Percentiles rank a stretch among this genome's conserved stretches.
phyloP scores from a whole-genome alignment of 1,284 basidiomycete species.

The Microbotryum silenes-acaulis region DNA sequence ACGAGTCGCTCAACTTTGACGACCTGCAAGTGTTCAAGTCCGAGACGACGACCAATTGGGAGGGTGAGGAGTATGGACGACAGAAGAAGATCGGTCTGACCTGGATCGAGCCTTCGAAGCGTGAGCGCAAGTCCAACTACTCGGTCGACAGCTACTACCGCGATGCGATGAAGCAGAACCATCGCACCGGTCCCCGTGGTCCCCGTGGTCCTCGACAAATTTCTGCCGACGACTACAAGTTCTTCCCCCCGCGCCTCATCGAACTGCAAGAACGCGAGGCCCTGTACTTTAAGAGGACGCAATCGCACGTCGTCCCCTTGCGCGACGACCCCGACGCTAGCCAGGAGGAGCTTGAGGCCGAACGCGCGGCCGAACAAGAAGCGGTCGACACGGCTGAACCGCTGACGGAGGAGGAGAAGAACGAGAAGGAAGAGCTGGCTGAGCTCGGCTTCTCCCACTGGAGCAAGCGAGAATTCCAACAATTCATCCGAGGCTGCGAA shows the following conservation, averaged over 20 bases:
- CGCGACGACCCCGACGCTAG: conserved; percentile 63
- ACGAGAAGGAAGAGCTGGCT: conserved; percentile 69
- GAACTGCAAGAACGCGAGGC: conserved; percentile 83
- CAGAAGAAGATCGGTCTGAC: conserved; percentile 58
- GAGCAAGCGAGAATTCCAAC: conserved; percentile 89
- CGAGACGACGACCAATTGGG: conserved; percentile 78
- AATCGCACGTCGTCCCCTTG: conserved; percentile 59
- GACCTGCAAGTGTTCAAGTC: conserved; percentile 96
- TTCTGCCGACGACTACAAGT: conserved; percentile 78
- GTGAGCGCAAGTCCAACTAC: conserved; percentile 93
- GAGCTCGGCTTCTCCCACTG: conserved; percentile 77
- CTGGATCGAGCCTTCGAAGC: conserved; percentile 85
- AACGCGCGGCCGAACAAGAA: conserved; percentile 71
- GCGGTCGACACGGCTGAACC: conserved; percentile 80
- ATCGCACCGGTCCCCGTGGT: conserved; percentile 48
- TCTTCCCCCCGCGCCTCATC: conserved; percentile 76
- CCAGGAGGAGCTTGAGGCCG: conserved; percentile 78
- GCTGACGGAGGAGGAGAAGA: conserved; percentile 67
- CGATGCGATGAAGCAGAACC: conserved; percentile 9
- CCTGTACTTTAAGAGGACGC: conserved; percentile 66
- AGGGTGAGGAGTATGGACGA: conserved; percentile 82
- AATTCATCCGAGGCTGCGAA: conserved; percentile 77
- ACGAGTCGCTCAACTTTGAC: conserved; percentile 85
- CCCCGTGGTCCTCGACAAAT: conserved; percentile 7
- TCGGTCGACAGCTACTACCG: conserved; percentile 54